Evolutionary conservation across 2,329 filamentous ascomycete species (phyloP).

Genomic region (Aspergillus sp.): DNA sequence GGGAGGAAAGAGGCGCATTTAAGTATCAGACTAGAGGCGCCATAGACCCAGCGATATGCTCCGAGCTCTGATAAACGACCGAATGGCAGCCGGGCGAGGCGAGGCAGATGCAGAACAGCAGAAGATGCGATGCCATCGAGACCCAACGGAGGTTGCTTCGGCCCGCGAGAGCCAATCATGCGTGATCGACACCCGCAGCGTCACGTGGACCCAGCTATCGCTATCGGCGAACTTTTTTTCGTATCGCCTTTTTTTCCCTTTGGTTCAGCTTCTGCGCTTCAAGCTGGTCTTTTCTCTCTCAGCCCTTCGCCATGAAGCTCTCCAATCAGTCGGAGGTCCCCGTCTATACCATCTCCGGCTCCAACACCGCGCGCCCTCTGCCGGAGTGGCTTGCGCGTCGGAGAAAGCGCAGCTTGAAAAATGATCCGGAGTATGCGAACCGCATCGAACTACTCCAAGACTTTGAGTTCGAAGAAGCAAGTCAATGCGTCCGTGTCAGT

Average conservation of each 20-base stretch:
- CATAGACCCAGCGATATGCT: neutral
- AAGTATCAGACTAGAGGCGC: slow-evolving; percentile 3
- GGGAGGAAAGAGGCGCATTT: slow-evolving; percentile 2
- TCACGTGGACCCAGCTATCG: slow-evolving; percentile 39
- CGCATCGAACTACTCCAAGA: slow-evolving; percentile 94
- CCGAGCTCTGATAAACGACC: neutral
- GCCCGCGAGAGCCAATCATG: slow-evolving; percentile 36
- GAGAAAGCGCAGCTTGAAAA: slow-evolving; percentile 86
- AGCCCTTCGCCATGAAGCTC: slow-evolving; percentile 47
- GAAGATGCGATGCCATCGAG: slow-evolving; percentile 18
- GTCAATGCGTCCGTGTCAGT: slow-evolving; percentile 82
- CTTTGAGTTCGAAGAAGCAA: slow-evolving; percentile 96
- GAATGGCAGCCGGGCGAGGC: slow-evolving; percentile 5
- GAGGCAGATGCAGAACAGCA: slow-evolving; percentile 14
- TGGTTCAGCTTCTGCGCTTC: neutral
- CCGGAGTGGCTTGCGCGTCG: slow-evolving; percentile 94
- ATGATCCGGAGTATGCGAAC: slow-evolving; percentile 89
- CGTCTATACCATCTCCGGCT: slow-evolving; percentile 93
- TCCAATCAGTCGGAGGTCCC: slow-evolving; percentile 74
- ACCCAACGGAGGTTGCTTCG: slow-evolving; percentile 37
- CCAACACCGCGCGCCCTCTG: slow-evolving; percentile 80
- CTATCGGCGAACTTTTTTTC: slow-evolving; percentile 18
- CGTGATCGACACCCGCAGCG: slow-evolving; percentile 14
- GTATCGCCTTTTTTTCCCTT: slow-evolving; percentile 13
- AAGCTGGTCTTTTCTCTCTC: slow-evolving; percentile 2